Conservation (phyloP, 2,329 filamentous ascomycete genomes). For the Colletotrichum chrysophilum region DNA sequence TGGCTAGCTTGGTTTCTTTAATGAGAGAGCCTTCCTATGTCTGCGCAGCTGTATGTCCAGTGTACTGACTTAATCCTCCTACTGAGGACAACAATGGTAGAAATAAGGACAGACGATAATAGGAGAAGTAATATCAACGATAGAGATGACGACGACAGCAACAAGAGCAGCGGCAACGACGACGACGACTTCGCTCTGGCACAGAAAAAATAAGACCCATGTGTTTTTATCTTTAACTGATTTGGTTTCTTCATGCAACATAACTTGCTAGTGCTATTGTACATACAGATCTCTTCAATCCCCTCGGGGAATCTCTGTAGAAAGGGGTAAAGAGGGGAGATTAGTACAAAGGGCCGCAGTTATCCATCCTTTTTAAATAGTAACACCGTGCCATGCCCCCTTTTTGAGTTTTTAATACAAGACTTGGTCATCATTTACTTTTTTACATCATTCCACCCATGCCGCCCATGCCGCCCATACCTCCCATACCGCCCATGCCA, state of each 20-base stretch:
- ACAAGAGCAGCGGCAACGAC: neutral
- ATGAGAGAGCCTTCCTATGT: neutral
- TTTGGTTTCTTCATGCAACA: conserved; percentile 22
- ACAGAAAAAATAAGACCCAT: neutral
- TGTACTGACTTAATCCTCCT: neutral
- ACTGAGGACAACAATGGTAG: neutral
- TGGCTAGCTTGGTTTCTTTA: neutral
- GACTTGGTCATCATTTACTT: conserved; percentile 20
- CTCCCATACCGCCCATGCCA: conserved; percentile 53
- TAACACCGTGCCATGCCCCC: conserved; percentile 58
- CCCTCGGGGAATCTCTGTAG: conserved; percentile 19
- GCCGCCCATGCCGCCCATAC: conserved; percentile 72
- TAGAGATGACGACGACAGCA: neutral
- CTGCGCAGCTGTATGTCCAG: neutral
- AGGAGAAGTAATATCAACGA: too few species aligned
- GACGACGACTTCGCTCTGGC: neutral
- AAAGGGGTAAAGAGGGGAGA: conserved; percentile 20
- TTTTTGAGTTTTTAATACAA: conserved; percentile 31
- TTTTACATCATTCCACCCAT: conserved; percentile 70
- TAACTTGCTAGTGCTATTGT: conserved; percentile 23
- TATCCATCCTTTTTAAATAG: conserved; percentile 37
- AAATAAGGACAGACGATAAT: too few species aligned
- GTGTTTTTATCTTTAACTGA: neutral
- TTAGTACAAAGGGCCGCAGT: conserved; percentile 35
- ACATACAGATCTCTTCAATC: conserved; percentile 22